Evolutionary conservation across 345 rosid species (phyloP).

Genomic region (Boechera divaricarpa): DNA sequence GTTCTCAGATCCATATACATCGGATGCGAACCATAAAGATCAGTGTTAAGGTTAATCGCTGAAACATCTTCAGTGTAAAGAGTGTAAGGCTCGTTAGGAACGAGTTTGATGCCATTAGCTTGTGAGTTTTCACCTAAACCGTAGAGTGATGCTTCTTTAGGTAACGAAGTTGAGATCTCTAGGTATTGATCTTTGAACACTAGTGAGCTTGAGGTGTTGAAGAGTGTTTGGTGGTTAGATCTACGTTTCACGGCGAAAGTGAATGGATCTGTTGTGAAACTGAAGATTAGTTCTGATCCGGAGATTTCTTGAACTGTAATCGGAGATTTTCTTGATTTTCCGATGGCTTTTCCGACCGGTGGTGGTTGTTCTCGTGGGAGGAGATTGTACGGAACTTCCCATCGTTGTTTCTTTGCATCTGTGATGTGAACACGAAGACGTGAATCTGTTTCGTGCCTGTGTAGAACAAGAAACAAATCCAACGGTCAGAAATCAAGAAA

Average conservation of each 20-base stretch:
- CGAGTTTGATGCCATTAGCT: conserved; percentile 87
- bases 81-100: conserved; percentile 93
- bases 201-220: conserved; percentile 66
- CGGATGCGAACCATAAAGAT: conserved; percentile 93
- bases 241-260: conserved; percentile 83
- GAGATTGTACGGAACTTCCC: conserved; percentile 95
- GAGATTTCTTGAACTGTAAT: conserved; percentile 58
- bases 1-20: conserved; percentile 97
- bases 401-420: conserved; percentile 82
- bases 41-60: conserved; percentile 82
- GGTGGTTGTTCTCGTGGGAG: conserved; percentile 81
- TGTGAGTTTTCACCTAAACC: conserved; percentile 97
- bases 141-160: conserved; percentile 81
- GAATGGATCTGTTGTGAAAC: conserved; percentile 80
- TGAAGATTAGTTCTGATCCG: conserved; percentile 67
- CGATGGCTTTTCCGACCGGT: conserved; percentile 50
- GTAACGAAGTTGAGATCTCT: conserved; percentile 86
- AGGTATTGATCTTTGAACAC: conserved; percentile 97
- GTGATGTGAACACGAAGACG: conserved; percentile 90
- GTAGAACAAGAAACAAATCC: conserved; percentile 7
- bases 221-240: conserved; percentile 78
- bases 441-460: conserved; percentile 78
- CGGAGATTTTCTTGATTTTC: conserved; percentile 59
- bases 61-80: conserved; percentile 85
- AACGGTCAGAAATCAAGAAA: conserved; percentile 27